A percentile compares a stretch with the other conserved stretches of the same genome.
Conservation (phyloP, 2,329 filamentous ascomycete genomes). For the Sclerotinia trifoliorum region DNA sequence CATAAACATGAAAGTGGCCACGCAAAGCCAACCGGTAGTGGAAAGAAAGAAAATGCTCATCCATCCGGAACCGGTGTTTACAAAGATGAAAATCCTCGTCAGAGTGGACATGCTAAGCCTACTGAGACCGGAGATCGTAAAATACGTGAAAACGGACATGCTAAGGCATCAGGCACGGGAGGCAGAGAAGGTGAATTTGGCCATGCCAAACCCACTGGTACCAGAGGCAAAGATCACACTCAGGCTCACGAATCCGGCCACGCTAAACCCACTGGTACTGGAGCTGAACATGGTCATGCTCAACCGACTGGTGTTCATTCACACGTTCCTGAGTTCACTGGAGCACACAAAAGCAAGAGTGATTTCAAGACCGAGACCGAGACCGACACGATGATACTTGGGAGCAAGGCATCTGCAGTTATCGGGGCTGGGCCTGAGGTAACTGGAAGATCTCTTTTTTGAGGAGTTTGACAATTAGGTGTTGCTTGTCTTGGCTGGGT, state of each 20-base stretch:
- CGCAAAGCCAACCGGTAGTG: background rate
- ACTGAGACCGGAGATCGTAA: background rate
- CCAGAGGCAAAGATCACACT: background rate
- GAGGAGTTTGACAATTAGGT: background rate
- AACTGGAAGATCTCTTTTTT: background rate
- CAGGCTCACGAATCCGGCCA: background rate
- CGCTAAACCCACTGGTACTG: background rate
- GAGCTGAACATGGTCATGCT: background rate
- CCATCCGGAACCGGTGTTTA: background rate
- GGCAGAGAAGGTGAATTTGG: background rate
- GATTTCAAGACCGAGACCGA: background rate
- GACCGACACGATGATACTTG: background rate
- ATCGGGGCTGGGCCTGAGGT: conserved; percentile 1
- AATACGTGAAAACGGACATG: background rate
- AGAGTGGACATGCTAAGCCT: background rate
- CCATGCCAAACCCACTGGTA: background rate
- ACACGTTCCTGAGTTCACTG: background rate
- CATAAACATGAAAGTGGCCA: background rate
- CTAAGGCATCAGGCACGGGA: background rate
- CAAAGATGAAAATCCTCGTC: background rate
- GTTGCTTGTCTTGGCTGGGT: background rate
- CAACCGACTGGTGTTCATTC: background rate
- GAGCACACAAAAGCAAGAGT: background rate
- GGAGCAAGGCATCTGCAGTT: background rate
- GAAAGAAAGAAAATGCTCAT: background rate